Base-by-base conservation (phyloP, 306 rosid species). In the Lathyrus aphaca region DNA sequence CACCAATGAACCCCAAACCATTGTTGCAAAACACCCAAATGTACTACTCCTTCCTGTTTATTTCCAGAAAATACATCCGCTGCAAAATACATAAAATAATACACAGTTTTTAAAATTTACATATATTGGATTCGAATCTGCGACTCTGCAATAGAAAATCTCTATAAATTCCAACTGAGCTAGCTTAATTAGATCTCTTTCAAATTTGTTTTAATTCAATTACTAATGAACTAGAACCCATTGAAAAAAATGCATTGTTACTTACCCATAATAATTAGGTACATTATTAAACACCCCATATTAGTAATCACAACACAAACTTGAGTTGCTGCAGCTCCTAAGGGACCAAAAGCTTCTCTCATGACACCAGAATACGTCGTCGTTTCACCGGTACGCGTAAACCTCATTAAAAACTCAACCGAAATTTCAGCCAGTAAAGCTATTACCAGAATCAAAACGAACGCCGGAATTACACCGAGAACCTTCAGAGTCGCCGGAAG, bases 1-100 rank as follows among this genome's bases (percentile, higher is more conserved):
- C 99, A 94, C 96, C 97, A 91, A 0, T 88, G 96, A 78, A 75
- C 14, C 13, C 99, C 99, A 79, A 88, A 88, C 96, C 89, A 94
- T 48, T 91, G 90, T 71, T 87, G 99, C 80, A 94, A 77, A 77
- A 90, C 66, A n/a, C 99, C 99, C 70, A 89, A 79, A 68, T 88
- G 97, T 3, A 79, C 85, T 29, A 58, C 84, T 46, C 83, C 91
- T 39, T 68, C 82, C 0, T 71, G 32, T 38, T 82, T 70, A 23
- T 71, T 87, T 27, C 96, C 99, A 71, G 95, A 88, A 8, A 88
- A 69, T 7, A 91, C 99, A 42, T 94, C 99, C 54, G 92, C 97
- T 94, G 77, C 21, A 69, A 8, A 66, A 27, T 57, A 23, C 57
- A 75, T 66, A 38, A 37, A 50, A 69, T 25, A 3, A 35, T 6